Evolutionary conservation across 768 basidiomycete species (phyloP).

Genomic region (Boletus rubropictus): DNA sequence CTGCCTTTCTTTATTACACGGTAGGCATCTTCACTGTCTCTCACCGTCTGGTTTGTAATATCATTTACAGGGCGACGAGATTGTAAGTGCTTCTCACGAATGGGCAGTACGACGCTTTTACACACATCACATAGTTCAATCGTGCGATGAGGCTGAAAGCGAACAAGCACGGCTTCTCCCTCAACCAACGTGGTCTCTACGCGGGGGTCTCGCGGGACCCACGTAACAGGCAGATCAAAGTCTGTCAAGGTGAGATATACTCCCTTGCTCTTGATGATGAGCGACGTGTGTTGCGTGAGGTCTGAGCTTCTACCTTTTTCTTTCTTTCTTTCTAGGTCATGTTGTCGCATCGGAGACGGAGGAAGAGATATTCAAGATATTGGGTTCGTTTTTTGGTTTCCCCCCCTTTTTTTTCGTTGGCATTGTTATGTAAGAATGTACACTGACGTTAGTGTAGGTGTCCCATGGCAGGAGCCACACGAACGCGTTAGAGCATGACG

Average conservation of each 20-base stretch:
- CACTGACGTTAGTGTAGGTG: conserved; percentile 32
- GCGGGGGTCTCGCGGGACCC: conserved; percentile 68
- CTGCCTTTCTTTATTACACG: conserved; percentile 88
- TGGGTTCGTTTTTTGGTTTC: conserved; percentile 43
- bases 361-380: conserved; percentile 74
- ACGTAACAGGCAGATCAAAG: conserved; percentile 52
- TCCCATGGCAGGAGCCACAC: conserved; percentile 81
- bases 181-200: conserved; percentile 85
- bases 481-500: conserved; percentile 50
- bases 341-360: conserved; percentile 81
- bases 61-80: conserved; percentile 71
- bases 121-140: conserved; percentile 87
- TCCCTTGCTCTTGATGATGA: too few species aligned
- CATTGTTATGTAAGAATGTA: not conserved
- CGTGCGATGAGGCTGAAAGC: conserved; percentile 85
- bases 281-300: not conserved
- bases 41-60: not conserved
- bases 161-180: conserved; percentile 68
- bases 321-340: conserved; percentile 37
- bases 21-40: conserved; percentile 36
- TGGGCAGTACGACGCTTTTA: not conserved
- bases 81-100: conserved; percentile 44
- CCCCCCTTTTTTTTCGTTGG: not conserved
- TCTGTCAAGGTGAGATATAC: conserved; percentile 61
- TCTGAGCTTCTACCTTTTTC: not conserved